Evolutionary conservation across 2,329 filamentous ascomycete species (phyloP), one percentile per base, ranked within the genome.

Genomic region (Fusarium sp.): DNA sequence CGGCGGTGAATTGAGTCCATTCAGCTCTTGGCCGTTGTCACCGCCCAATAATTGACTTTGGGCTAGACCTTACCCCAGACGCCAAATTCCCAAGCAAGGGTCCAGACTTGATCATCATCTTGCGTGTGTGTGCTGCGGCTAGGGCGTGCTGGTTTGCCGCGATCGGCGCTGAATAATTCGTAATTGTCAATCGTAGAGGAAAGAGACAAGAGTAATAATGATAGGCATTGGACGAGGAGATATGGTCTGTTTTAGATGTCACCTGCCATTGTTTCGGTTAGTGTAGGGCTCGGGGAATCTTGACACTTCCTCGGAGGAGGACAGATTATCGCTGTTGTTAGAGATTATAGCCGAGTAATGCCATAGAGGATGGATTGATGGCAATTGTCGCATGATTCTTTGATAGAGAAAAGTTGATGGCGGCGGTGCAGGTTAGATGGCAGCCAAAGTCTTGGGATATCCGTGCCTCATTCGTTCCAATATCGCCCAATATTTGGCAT

Each of bases 11-110:
- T 26, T 43, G 5, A 13, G 21, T 18, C 34, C 18, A n/a, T 37
- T n/a, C 18, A 37, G 10, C 34, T 37, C 34, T 37, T n/a, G 34
- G 25, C 34, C 12, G 31, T 23, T 44, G 14, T 26, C 37, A 39
- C 48, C 12, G 31, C 16, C 49, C 31, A 41, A 41, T 41, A 26
- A 51, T 23, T 44, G 11, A 19, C 26, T 44, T 60, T 26, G 21
- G 48, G 55, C 46, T 25, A 46, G 23, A 26, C 6, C 14, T 21
- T 48, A 56, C 62, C 61, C 62, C 62, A 48, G 60, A 64, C 62
- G 53, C 62, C 62, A 46, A 52, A 64, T 13, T 64, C 8, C 16
- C 21, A 42, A 19, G 28, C 43, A 26, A 53, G 19, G 34, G 51
- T 34, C 52, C 21, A 34, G 58, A 58, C 30, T 21, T 13, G 48